Evolutionary conservation across 2,329 filamentous ascomycete genomes (phyloP), one percentile per base, ranked within the genome.

Genomic region (Hypoxylon rubiginosum): DNA sequence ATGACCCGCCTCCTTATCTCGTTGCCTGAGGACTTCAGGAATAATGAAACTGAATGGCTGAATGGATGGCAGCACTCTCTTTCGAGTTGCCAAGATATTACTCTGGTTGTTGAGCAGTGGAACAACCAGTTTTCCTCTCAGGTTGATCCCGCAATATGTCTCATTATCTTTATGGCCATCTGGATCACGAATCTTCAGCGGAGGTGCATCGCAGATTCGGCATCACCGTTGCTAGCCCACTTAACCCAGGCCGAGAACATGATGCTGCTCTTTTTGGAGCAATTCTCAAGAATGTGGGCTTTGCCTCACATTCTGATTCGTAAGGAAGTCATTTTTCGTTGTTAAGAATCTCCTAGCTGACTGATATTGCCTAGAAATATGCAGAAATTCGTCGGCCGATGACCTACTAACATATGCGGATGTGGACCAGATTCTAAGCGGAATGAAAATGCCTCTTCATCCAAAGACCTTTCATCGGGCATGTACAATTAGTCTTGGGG

Each of bases 81-180:
- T 4, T 75, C 76, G 41, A 55, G 63, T n/a, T 77, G 73, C 32
- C 74, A 78, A 41, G 74, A 79, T 52, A 72, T 79, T 21, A 73
- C 74, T 1, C 61, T 62, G 2, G 48, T 78, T 1, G 71, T 74
- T 1, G 69, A 70, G 28, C 71, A 80, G 34, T 80, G 78, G 78
- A 70, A 78, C 54, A 74, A 70, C 39, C 67, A 72, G 4, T 75
- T 74, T 51, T 76, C 69, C 28, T 60, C 73, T 32, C 69, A 65
- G 2, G 76, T 78, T 4, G 77, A 79, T 50, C 77, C 78, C 9
- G 78, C 77, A n/a, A 74, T 79, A 45, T 75, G 71, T 34, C 73
- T 79, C 32, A 77, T 75, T 17, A 61, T 75, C n/a, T 75, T 74
- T 32, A 66, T 71, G 8, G 71, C 73, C 24, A 70, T 79, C 8